These are phyloP conservation scores for Letharia lupina DNA, from an alignment of 495 filamentous ascomycete genomes.

Conservation along the genomic window DNA sequence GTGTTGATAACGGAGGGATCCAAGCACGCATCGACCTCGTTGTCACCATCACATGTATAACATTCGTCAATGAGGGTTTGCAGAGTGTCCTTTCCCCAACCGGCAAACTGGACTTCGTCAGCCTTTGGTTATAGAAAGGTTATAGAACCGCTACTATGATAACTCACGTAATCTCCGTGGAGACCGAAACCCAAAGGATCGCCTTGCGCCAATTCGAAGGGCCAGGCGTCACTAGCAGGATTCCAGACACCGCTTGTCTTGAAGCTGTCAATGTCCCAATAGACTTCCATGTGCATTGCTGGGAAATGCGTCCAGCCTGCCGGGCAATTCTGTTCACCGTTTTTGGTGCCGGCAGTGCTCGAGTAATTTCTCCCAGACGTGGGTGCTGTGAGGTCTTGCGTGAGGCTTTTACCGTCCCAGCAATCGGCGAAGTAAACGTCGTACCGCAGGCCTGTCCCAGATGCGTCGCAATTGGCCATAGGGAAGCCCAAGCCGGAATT, in stretches of 20 bases:
- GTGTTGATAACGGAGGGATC: background rate
- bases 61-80: conserved; percentile 1
- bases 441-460: conserved; percentile 40
- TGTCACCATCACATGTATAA: conserved; percentile 1
- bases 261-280: conserved; percentile 15
- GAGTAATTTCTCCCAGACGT: conserved; percentile 61
- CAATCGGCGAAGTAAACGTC: conserved; percentile 44
- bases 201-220: conserved; percentile 31
- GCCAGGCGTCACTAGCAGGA: conserved; percentile 5
- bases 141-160: conserved; percentile 6
- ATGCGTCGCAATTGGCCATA: conserved; percentile 53
- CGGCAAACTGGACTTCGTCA: conserved; percentile 1
- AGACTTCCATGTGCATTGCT: conserved; percentile 42
- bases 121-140: background rate
- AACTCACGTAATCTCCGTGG: conserved; percentile 66
- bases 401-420: conserved; percentile 28
- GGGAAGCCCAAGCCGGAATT: conserved; percentile 34
- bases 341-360: conserved; percentile 46
- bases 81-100: background rate
- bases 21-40: conserved; percentile 1
- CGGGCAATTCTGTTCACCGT: conserved; percentile 48
- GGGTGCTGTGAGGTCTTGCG: conserved; percentile 37
- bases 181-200: conserved; percentile 41
- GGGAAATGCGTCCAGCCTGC: conserved; percentile 43
- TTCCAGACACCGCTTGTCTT: conserved; percentile 28